phyloP scores from a whole-genome alignment of 345 rosid species.

The Acer saccharum region DNA sequence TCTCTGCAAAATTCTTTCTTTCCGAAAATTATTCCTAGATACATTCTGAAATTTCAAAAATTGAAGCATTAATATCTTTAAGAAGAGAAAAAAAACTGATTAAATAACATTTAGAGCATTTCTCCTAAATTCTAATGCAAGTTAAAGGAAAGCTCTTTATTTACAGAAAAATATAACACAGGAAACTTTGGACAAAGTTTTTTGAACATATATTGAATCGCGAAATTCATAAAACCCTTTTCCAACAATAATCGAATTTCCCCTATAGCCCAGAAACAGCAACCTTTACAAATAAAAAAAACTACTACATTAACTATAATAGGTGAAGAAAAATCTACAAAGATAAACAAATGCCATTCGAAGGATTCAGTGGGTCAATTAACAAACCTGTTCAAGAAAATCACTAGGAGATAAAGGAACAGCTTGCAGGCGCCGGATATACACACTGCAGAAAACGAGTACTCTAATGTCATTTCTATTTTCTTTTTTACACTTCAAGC shows the following conservation, averaged over 20 bases:
- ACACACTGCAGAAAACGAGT: constrained; percentile 43
- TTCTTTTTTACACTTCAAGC: background rate
- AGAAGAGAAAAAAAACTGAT: too few species aligned
- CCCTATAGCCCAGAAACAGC: too few species aligned
- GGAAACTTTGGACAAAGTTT: background rate
- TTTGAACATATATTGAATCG: background rate
- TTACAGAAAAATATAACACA: background rate
- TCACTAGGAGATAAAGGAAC: constrained; percentile 43
- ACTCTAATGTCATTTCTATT: background rate
- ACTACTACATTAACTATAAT: too few species aligned
- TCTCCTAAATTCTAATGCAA: background rate
- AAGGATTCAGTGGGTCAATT: background rate
- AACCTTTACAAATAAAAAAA: too few species aligned
- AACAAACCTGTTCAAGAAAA: constrained; percentile 38
- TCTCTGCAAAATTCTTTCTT: constrained; percentile 41
- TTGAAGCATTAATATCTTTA: too few species aligned
- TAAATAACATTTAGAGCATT: background rate
- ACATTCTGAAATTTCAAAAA: constrained; percentile 29
- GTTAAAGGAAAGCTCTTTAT: background rate
- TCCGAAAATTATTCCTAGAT: constrained; percentile 30
- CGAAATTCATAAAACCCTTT: background rate
- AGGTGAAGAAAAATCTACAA: too few species aligned
- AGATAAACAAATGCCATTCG: background rate
- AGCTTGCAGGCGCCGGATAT: constrained; percentile 46
- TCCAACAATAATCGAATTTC: too few species aligned